Conservation (phyloP, 768 basidiomycete species). For the Trametes coccinea region DNA sequence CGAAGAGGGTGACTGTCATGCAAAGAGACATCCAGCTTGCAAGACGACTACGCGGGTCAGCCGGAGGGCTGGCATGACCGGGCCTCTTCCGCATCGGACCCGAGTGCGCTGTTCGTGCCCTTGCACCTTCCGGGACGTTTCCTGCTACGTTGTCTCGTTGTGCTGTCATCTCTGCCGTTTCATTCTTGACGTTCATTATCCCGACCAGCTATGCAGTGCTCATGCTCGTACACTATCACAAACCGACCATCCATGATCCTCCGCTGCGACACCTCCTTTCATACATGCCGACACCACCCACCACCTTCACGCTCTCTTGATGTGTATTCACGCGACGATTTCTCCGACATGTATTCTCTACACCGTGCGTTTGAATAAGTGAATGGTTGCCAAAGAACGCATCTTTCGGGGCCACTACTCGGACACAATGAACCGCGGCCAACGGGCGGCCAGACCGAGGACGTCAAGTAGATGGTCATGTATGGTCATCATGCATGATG, state of each 20-base stretch:
- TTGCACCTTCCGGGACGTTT: not conserved
- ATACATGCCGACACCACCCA: not conserved
- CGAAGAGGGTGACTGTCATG: constrained; percentile 98
- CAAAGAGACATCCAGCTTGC: constrained; percentile 96
- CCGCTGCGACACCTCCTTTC: constrained; percentile 17
- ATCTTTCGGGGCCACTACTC: too few species aligned
- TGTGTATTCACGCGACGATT: constrained; percentile 9
- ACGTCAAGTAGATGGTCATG: not conserved
- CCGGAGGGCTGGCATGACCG: constrained; percentile 65
- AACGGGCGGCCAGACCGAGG: not conserved
- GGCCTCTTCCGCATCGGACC: not conserved
- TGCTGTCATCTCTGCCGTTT: not conserved
- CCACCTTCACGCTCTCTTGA: not conserved
- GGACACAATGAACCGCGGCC: too few species aligned
- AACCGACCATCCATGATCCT: not conserved
- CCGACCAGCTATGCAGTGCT: too few species aligned
- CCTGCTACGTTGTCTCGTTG: not conserved
- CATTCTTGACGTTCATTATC: too few species aligned
- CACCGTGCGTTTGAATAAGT: constrained; percentile 7
- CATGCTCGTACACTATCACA: not conserved
- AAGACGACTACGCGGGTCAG: constrained; percentile 89
- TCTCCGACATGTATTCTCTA: constrained; percentile 13
- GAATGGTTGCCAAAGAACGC: not conserved
- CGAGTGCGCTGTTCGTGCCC: not conserved
- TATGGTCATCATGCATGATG: not conserved